Percentiles rank a stretch among this genome's conserved stretches.
Conservation (phyloP, 1,284 basidiomycete species). For the Leccinum fallax region DNA sequence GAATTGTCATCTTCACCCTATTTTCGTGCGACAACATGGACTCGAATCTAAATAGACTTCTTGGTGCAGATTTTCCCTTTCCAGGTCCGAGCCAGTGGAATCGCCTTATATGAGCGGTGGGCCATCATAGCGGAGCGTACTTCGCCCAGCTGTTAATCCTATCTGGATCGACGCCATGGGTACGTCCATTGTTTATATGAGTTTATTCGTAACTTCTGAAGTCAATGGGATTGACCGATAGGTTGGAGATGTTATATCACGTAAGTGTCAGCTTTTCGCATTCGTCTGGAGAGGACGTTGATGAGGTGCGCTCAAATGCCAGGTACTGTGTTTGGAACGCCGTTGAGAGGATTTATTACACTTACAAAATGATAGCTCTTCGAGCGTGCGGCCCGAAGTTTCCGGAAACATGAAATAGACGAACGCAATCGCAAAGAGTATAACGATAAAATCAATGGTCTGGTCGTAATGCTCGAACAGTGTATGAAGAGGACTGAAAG, state of each 20-base stretch:
- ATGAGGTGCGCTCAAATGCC: neutral
- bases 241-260: neutral
- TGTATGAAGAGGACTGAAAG: neutral
- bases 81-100: neutral
- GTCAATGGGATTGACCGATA: neutral
- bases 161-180: neutral
- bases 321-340: neutral
- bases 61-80: neutral
- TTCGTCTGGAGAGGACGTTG: neutral
- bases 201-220: neutral
- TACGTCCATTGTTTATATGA: neutral
- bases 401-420: neutral
- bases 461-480: neutral
- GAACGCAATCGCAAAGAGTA: neutral
- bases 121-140: neutral
- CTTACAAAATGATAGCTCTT: no score
- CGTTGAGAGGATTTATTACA: neutral
- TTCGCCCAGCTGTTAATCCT: neutral
- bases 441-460: neutral
- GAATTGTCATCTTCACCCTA: neutral
- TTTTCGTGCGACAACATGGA: neutral
- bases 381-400: neutral
- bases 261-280: neutral
- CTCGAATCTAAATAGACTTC: neutral
- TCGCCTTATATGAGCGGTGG: neutral